Evolutionary conservation across 768 basidiomycete genomes (phyloP).

Genomic region (Lanmaoa pseudosensibilis): DNA sequence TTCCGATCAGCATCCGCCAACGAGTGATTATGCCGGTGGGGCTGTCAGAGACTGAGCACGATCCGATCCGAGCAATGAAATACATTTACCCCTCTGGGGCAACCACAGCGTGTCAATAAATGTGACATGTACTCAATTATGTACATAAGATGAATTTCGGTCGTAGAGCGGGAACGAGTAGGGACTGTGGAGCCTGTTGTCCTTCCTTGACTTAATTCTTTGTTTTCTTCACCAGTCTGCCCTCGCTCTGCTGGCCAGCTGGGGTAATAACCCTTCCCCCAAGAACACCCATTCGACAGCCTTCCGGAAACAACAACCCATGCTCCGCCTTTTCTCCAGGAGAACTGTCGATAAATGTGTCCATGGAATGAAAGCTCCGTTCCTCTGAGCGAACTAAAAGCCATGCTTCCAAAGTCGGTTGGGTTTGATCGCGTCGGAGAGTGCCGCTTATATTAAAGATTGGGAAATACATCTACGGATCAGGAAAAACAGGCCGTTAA

Average conservation of each 20-base stretch:
- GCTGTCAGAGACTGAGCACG: conserved; percentile 1
- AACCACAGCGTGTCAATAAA: conserved; percentile 5
- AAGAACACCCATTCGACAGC: conserved; percentile 6
- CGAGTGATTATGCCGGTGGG: conserved; percentile 1
- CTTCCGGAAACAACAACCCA: conserved; percentile 10
- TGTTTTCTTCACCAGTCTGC: conserved; percentile 5
- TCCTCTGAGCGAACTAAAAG: conserved; percentile 5
- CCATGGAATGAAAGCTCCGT: conserved; percentile 2
- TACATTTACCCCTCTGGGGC: background rate
- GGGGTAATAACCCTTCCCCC: conserved; percentile 14
- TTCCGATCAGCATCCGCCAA: conserved; percentile 31
- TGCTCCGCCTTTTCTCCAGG: conserved; percentile 21
- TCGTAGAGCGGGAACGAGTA: conserved; percentile 16
- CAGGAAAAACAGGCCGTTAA: conserved; percentile 13
- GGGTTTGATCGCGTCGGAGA: conserved; percentile 13
- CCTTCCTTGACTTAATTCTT: conserved; percentile 5
- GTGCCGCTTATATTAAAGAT: conserved; percentile 13
- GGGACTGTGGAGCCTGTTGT: conserved; percentile 1
- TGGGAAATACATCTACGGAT: conserved; percentile 22
- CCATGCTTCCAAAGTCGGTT: conserved; percentile 4
- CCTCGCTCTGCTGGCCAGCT: background rate
- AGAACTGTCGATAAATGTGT: conserved; percentile 9
- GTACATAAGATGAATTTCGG: conserved; percentile 15
- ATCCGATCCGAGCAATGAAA: conserved; percentile 13
- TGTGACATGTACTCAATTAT: conserved; percentile 6